Evolutionary conservation across 257 asterid species (phyloP).

Genomic region (Verbena officinalis): DNA sequence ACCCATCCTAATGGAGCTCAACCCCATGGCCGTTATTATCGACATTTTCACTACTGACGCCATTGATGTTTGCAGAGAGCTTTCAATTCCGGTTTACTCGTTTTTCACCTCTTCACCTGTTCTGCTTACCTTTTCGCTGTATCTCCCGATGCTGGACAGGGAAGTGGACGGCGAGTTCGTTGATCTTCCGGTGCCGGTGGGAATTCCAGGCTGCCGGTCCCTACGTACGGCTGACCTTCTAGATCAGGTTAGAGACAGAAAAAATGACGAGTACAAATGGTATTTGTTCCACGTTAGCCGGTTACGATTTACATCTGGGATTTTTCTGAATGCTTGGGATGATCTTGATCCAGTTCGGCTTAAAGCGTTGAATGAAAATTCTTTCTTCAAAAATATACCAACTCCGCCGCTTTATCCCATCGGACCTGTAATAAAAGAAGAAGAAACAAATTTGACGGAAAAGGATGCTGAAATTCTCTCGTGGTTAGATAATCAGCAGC

Average conservation of each 20-base stretch:
- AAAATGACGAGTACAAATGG: slow-evolving; percentile 49
- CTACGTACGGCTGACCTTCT: slow-evolving; percentile 31
- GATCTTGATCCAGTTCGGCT: slow-evolving; percentile 41
- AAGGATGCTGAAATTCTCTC: slow-evolving; percentile 18
- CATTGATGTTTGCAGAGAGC: slow-evolving; percentile 37
- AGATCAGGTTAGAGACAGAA: slow-evolving; percentile 38
- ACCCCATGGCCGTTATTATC: slow-evolving; percentile 32
- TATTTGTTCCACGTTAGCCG: slow-evolving; percentile 34
- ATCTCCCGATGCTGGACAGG: slow-evolving; percentile 42
- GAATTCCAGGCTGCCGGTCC: slow-evolving; percentile 40
- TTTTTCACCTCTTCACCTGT: slow-evolving; percentile 43
- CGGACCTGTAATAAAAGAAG: slow-evolving; percentile 45
- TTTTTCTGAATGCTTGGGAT: slow-evolving; percentile 44
- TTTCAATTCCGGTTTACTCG: slow-evolving; percentile 39
- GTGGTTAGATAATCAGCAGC: slow-evolving; percentile 50
- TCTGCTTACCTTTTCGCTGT: slow-evolving; percentile 34
- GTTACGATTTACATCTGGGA: slow-evolving; percentile 31
- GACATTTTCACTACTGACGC: slow-evolving; percentile 47
- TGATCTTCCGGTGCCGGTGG: slow-evolving; percentile 37
- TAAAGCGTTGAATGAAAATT: slow-evolving; percentile 38
- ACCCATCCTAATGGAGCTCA: slow-evolving; percentile 9
- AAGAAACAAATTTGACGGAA: slow-evolving; percentile 8
- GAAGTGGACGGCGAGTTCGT: slow-evolving; percentile 42
- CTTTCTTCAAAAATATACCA: slow-evolving; percentile 28
- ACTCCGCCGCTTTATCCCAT: slow-evolving; percentile 39